Evolutionary conservation across 192 early-diverging fungal genomes (phyloP).

Genomic region (Kickxella alabastrina): DNA sequence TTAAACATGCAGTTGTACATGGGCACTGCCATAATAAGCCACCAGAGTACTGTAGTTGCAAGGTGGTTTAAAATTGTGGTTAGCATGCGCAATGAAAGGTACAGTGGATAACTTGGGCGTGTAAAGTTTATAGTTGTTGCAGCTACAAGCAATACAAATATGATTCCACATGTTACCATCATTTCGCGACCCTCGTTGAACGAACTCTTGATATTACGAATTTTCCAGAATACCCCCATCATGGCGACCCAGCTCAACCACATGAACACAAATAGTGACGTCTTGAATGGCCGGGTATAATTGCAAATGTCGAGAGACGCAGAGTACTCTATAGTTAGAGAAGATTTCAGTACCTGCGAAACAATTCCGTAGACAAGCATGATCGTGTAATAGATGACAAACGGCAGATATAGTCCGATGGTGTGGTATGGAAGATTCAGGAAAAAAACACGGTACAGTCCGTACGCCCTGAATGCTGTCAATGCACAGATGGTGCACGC

Average conservation of each 20-base stretch:
- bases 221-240: constrained; percentile 25
- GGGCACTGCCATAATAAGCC: constrained; percentile 39
- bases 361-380: constrained; percentile 28
- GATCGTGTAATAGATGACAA: constrained; percentile 6
- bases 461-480: constrained; percentile 25
- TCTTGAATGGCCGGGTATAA: constrained; percentile 23
- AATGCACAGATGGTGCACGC: constrained; percentile 21
- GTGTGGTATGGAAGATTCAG: constrained; percentile 27
- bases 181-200: constrained; percentile 49
- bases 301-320: constrained; percentile 22
- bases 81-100: constrained; percentile 10
- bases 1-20: constrained; percentile 22
- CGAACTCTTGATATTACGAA: constrained; percentile 45
- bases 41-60: constrained; percentile 31
- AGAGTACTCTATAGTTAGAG: constrained; percentile 17
- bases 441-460: constrained; percentile 31
- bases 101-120: constrained; percentile 16
- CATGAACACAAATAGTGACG: constrained; percentile 26
- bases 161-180: constrained; percentile 10
- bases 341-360: constrained; percentile 8
- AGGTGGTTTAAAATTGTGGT: constrained; percentile 36
- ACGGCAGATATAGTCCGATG: constrained; percentile 25
- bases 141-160: constrained; percentile 22
- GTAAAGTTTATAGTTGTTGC: constrained; percentile 34
- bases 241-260: constrained; percentile 39